A percentile compares a stretch with the other conserved stretches of the same genome.
phyloP scores from a whole-genome alignment of 176 grass and related monocot species.

The Calamus simplicifolius region DNA sequence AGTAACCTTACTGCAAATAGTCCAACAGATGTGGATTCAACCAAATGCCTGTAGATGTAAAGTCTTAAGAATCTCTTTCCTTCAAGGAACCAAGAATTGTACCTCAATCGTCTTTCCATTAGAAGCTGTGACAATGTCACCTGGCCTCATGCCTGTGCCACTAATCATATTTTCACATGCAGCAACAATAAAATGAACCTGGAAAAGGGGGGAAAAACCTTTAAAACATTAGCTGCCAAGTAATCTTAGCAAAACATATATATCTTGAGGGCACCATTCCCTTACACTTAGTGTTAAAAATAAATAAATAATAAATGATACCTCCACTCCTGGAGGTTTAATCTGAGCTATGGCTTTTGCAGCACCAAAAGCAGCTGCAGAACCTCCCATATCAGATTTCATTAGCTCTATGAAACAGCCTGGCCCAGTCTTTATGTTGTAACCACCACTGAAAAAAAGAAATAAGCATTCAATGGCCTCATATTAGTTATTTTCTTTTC shows the following conservation, averaged over 20 bases:
- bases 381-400: slow-evolving; percentile 99
- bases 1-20: too few relatives aligned
- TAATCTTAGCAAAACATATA: too few relatives aligned
- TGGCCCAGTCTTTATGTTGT: slow-evolving; percentile 98
- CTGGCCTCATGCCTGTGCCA: slow-evolving; percentile 97
- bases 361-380: slow-evolving; percentile 82
- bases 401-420: slow-evolving; percentile 85
- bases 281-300: background rate
- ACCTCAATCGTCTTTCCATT: slow-evolving; percentile 98
- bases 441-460: slow-evolving; percentile 62
- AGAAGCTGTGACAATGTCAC: slow-evolving; percentile 95
- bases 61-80: too few relatives aligned
- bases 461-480: background rate
- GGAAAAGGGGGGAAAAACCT: background rate
- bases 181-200: slow-evolving; percentile 98
- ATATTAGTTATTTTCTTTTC: too few relatives aligned
- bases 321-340: slow-evolving; percentile 92
- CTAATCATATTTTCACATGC: slow-evolving; percentile 99
- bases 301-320: slow-evolving; percentile 19
- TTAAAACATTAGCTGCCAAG: background rate
- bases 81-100: slow-evolving; percentile 4
- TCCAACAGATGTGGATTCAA: too few relatives aligned
- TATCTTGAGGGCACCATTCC: background rate
- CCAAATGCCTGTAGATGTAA: too few relatives aligned
- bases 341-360: slow-evolving; percentile 96